Base-by-base conservation (phyloP, 306 rosid genomes). In the Prosopis cineraria region DNA sequence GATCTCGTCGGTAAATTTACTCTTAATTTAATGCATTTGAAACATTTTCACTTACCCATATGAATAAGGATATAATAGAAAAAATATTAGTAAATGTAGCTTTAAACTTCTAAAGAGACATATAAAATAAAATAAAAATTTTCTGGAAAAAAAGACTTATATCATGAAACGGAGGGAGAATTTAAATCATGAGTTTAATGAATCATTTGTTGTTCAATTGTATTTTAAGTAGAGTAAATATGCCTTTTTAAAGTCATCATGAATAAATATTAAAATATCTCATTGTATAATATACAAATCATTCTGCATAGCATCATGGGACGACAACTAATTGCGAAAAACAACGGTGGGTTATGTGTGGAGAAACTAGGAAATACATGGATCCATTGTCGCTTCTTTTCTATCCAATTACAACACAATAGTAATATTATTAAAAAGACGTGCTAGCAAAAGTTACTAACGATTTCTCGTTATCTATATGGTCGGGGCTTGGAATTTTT, bases 231-330 rank as follows among this genome's bases (percentile, higher is more conserved):
- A 13, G 50, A 75, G 52, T 34, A 34, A 47, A 74, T n/a, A 41
- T 17, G 33, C 3, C 19, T 12, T 39, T 50, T 9, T 20, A n/a
- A 12, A 39, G 33, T 39, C 11, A 6, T 66, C 2, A n/a, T n/a
- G 16, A 40, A 67, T 66, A 24, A 67, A 39, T 67, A 39, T n/a
- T 24, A 68, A 40, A 68, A 24, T 14, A 68, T 48, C 24, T 44
- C 74, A 30, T 27, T 27, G 59, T 70, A 29, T 41, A 70, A 70
- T 68, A 25, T 55, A 55, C 53, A 70, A 29, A n/a, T 29, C 74
- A 70, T 22, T 66, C 30, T 64, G 16, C 45, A n/a, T n/a, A 36
- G 17, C 13, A 1, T 20, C 69, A 33, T 8, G 3, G 41, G 70
- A 19, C 45, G 5, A 65, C 34, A 63, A 39, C 17, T 17, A 36